A percentile compares a stretch with the other conserved stretches of the same genome.
These are phyloP conservation scores for Aspergillus ochraceus DNA, from an alignment of 2,329 filamentous ascomycete species.

Conservation along the genomic window DNA sequence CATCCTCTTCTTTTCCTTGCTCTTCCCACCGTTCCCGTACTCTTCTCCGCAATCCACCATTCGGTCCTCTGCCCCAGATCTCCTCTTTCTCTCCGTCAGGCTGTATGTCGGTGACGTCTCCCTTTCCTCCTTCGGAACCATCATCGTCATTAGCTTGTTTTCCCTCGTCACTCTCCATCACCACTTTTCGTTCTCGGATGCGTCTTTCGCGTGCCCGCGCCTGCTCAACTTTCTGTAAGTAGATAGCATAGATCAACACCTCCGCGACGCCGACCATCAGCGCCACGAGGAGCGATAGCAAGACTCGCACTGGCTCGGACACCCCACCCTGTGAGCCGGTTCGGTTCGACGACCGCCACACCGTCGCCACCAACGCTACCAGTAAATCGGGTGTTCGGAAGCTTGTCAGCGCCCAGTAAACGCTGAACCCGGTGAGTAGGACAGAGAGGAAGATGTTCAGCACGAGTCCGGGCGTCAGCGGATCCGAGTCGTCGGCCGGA, in stretches of 20 bases:
- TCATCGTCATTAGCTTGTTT: neutral
- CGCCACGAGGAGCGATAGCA: slow-evolving; percentile 42
- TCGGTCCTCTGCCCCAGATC: slow-evolving; percentile 43
- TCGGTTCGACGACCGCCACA: slow-evolving; percentile 15
- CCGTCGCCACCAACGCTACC: slow-evolving; percentile 18
- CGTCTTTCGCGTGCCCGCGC: slow-evolving; percentile 40
- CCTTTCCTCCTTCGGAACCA: slow-evolving; percentile 7
- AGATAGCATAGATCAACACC: slow-evolving; percentile 48
- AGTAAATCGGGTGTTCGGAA: slow-evolving; percentile 38
- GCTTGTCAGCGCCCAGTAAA: slow-evolving; percentile 44
- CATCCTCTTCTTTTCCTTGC: slow-evolving; percentile 16
- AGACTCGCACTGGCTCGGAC: slow-evolving; percentile 38
- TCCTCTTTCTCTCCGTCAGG: slow-evolving; percentile 29
- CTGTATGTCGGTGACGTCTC: neutral
- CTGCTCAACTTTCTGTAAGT: slow-evolving; percentile 44
- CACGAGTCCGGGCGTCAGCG: slow-evolving; percentile 61
- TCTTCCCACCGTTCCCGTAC: slow-evolving; percentile 42
- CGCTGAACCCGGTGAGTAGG: slow-evolving; percentile 59
- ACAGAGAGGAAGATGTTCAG: slow-evolving; percentile 89
- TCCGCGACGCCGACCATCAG: slow-evolving; percentile 49
- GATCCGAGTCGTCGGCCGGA: slow-evolving; percentile 41
- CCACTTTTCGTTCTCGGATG: slow-evolving; percentile 40
- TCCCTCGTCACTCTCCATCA: slow-evolving; percentile 24
- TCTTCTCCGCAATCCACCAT: slow-evolving; percentile 42
- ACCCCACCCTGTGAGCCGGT: slow-evolving; percentile 14